A percentile compares a stretch with the other conserved stretches of the same genome.
phyloP scores from a whole-genome alignment of 1,284 basidiomycete genomes.

The Microbotryum lychnidis-dioicae region DNA sequence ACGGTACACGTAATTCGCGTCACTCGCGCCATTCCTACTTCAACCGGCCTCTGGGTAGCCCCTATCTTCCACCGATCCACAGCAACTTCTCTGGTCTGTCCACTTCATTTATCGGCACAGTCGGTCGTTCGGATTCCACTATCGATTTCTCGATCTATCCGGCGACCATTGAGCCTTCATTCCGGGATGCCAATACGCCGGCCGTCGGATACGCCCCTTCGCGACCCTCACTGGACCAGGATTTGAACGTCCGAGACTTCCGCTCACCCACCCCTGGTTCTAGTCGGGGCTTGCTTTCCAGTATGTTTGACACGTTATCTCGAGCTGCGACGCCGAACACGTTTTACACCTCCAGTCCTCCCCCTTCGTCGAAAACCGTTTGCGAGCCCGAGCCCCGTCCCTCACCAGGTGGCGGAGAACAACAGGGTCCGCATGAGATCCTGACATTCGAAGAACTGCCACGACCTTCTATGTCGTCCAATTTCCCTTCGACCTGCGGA shows the following conservation, averaged over 20 bases:
- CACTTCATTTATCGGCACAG: constrained; percentile 10
- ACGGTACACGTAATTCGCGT: no score
- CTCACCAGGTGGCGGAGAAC: not conserved
- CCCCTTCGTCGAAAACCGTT: no score
- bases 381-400: no score
- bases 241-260: constrained; percentile 11
- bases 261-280: constrained; percentile 26
- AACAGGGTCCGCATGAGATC: not conserved
- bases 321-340: no score
- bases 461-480: not conserved
- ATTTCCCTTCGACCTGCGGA: not conserved
- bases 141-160: not conserved
- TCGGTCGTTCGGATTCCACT: constrained; percentile 12
- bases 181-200: not conserved
- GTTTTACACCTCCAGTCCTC: no score
- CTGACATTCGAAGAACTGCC: constrained; percentile 1
- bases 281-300: constrained; percentile 6
- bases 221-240: constrained; percentile 4
- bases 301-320: no score
- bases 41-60: not conserved
- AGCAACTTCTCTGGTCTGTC: constrained; percentile 21
- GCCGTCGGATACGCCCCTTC: constrained; percentile 3
- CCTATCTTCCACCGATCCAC: constrained; percentile 8
- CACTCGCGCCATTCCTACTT: no score
- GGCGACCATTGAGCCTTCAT: not conserved